Evolutionary conservation across 768 basidiomycete species (phyloP), one percentile per base, ranked within the genome.

Genomic region (Tylopilus cervinicoccineus): DNA sequence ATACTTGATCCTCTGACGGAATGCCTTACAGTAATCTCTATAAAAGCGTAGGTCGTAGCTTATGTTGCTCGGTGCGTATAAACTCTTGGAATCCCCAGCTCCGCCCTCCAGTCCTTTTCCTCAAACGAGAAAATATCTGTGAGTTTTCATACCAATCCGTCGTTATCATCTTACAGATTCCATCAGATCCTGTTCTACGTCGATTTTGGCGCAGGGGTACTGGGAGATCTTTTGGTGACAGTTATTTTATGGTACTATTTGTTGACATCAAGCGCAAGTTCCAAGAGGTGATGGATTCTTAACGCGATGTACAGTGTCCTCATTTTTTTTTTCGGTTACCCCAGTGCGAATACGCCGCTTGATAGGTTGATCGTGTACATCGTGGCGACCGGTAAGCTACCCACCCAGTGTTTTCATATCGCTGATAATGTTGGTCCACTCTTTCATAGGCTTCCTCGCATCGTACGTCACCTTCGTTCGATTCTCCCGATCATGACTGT

Each of bases 171-270:
- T 56, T 16, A 52, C 11, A 16, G 5, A n/a, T 3, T 20, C 28
- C 14, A 17, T 51, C 19, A 84, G 82, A 62, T 47, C 26, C 55
- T 78, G 23, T 64, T 83, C 56, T 81, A 79, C 55, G 48, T 77
- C 46, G 73, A 76, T 50, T 80, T 83, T 48, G 75, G 71, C 5
- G 60, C 74, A 0, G 75, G 76, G 0, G 70, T 77, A 9, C 59
- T 70, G 5, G 75, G 75, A 17, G 81, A 84, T 57, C 54, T 77
- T 5, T 71, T 74, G 37, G 73, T 84, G 22, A 76, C 81, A 8
- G 45, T 74, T 27, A 64, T 72, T 3, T 62, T 84, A 19, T 76
- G 72, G 49, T 77, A 70, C 59, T 66, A 77, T 42, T 62, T 84
- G 20, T 67, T 71, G 31, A 59, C 47, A 31, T 77, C 76, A 1